phyloP scores from a whole-genome alignment of 2,329 filamentous ascomycete genomes.

The Chaetomiaceae sp. region DNA sequence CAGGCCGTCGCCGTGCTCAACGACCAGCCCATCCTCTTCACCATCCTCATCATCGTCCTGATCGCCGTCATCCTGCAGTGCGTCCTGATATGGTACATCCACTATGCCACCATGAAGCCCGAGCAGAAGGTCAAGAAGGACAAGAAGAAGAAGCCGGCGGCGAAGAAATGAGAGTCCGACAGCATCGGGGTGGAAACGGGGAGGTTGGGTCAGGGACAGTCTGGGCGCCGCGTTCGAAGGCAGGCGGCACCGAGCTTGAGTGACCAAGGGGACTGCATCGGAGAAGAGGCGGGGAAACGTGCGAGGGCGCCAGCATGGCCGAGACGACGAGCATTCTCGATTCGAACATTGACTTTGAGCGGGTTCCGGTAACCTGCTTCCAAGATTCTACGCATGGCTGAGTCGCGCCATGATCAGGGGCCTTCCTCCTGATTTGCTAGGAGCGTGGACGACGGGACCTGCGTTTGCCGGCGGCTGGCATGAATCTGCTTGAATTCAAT shows the following conservation, averaged over 20 bases:
- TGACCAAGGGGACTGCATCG: too few relatives aligned
- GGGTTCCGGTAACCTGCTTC: too few relatives aligned
- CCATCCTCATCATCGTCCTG: constrained; percentile 52
- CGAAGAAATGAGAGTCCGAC: constrained; percentile 25
- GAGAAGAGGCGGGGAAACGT: too few relatives aligned
- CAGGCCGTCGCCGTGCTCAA: constrained; percentile 57
- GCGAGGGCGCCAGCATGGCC: too few relatives aligned
- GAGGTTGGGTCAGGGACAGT: too few relatives aligned
- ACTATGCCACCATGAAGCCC: constrained; percentile 56
- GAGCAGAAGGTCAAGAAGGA: constrained; percentile 55
- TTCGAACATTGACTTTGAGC: too few relatives aligned
- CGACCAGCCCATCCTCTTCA: constrained; percentile 57
- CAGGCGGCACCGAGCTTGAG: too few relatives aligned
- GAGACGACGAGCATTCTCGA: too few relatives aligned
- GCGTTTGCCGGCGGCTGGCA: not conserved
- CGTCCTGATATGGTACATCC: constrained; percentile 53
- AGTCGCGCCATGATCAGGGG: not conserved
- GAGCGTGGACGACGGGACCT: not conserved
- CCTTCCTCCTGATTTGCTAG: too few relatives aligned
- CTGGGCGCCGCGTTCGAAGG: too few relatives aligned
- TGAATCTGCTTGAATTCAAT: not conserved
- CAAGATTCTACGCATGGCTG: too few relatives aligned
- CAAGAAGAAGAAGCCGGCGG: constrained; percentile 38
- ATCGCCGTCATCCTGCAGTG: constrained; percentile 44
- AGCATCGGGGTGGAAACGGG: too few relatives aligned